Evolutionary conservation across 1,284 basidiomycete genomes (phyloP), one percentile per base, ranked within the genome.

Genomic region (Boletus hoseneyae): DNA sequence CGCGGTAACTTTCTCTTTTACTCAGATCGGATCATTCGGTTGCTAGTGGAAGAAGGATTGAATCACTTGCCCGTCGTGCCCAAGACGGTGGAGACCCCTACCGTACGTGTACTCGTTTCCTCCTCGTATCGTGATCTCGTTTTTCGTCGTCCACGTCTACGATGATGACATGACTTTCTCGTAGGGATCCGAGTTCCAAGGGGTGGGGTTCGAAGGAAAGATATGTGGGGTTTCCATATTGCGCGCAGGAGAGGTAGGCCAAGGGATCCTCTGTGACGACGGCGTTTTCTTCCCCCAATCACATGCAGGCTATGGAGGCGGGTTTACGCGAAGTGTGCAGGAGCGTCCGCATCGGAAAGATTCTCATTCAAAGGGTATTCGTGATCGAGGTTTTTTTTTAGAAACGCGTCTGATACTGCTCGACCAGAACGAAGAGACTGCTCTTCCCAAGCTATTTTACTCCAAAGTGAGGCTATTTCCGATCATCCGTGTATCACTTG

Each of bases 1-100:
- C 79, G 96, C 38, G 94, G 94, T 19, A 96, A 99, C 69, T 99
- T 99, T 66, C 82, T 99, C 59, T 99, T 99, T 74, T 98, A 97
- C 67, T 93, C 91, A 5, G 87, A 89, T 67, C 74, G 87, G 13
- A 86, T 88, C 62, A 90, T 90, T 60, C 74, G 87, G 40, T 63
- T 89, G 50, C 75, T 88, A 46, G 85, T 88, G 32, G 87, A 90
- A 66, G 87, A 88, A 74, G 91, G 95, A n/a, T 73, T 98, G 52
- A 98, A 99, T 70, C 93, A 98, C 70, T 77, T 99, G 8, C 96
- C 96, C 1, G 93, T 97, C 25, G 72, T 94, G 13, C 82, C 88
- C 34, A 90, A 91, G 73, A 86, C 82, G 4, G 82, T 92, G 18
- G 76, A 83, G 65, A 92, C 90, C 0, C 89, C 89, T 2, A 92